Evolutionary conservation across 2,329 filamentous ascomycete genomes (phyloP).

Genomic region (Nemania bipapillata): DNA sequence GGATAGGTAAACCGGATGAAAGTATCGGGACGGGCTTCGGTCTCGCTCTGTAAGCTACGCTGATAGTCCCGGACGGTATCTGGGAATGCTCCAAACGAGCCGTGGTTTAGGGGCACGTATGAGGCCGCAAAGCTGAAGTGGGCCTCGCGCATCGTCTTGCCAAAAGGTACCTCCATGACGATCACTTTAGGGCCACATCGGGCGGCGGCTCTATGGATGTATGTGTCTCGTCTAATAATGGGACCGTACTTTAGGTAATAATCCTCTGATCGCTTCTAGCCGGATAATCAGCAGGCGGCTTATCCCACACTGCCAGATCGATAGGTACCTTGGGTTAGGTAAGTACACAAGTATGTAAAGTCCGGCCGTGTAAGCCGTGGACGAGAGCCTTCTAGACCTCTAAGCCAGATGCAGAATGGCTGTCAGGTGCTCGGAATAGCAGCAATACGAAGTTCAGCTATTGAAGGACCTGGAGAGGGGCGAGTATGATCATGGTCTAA

Average conservation of each 20-base stretch:
- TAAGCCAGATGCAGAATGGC: neutral
- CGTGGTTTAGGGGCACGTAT: conserved; percentile 55
- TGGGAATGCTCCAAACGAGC: conserved; percentile 76
- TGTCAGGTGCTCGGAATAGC: neutral
- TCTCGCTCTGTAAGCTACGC: conserved; percentile 63
- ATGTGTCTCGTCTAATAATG: neutral
- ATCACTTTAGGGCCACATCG: conserved; percentile 7
- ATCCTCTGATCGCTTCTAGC: neutral
- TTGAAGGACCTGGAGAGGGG: conserved; percentile 6
- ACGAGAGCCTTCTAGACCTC: neutral
- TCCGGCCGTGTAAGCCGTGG: conserved; percentile 4
- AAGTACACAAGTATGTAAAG: neutral
- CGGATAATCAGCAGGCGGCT: conserved; percentile 22
- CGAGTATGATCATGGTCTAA: neutral
- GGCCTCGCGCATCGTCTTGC: conserved; percentile 47
- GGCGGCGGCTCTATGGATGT: neutral
- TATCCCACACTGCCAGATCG: neutral
- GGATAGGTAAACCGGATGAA: conserved; percentile 73
- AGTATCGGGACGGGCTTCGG: conserved; percentile 70
- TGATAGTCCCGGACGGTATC: conserved; percentile 63
- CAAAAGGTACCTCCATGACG: conserved; percentile 39
- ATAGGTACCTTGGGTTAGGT: conserved; percentile 5
- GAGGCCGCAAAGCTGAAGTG: conserved; percentile 50
- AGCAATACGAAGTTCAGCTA: neutral
- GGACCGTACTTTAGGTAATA: neutral